Evolutionary conservation across 192 early-diverging fungal species (phyloP).

Genomic region (Paraglomus brasilianum): DNA sequence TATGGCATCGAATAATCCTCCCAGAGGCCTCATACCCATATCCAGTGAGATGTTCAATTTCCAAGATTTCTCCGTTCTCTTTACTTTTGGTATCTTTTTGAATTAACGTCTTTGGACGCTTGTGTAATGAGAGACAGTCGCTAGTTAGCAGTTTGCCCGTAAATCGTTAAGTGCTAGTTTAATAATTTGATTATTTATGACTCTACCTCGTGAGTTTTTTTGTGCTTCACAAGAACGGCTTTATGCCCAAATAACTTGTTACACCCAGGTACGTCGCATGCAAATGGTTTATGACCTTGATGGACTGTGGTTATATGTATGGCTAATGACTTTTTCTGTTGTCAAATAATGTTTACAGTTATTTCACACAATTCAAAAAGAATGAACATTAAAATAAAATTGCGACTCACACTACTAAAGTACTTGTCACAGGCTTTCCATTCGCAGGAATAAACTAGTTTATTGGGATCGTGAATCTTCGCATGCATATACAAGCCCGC

Average conservation of each 20-base stretch:
- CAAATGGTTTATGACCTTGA: neutral
- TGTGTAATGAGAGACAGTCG: neutral
- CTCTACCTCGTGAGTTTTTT: neutral
- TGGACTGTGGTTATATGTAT: neutral
- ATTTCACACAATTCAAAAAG: neutral
- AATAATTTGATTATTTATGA: neutral
- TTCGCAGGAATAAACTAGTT: conserved; percentile 17
- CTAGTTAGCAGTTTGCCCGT: neutral
- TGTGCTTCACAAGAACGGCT: neutral
- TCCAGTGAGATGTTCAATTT: conserved; percentile 23
- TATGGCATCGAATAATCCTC: conserved; percentile 8
- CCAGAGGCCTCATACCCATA: conserved; percentile 1
- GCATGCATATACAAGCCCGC: conserved; percentile 1
- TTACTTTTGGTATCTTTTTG: neutral
- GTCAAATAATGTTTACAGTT: neutral
- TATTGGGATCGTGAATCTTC: conserved; percentile 13
- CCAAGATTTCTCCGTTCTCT: neutral
- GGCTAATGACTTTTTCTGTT: neutral
- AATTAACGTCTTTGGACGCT: neutral
- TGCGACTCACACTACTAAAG: conserved; percentile 13
- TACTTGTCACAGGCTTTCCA: conserved; percentile 29
- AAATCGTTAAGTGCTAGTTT: neutral
- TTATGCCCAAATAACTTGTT: neutral
- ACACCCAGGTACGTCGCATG: neutral
- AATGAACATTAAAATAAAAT: neutral